Percentiles rank a stretch among this genome's conserved stretches.
These are phyloP conservation scores for Galium porrigens DNA, from an alignment of 305 asterid species.

Conservation along the genomic window DNA sequence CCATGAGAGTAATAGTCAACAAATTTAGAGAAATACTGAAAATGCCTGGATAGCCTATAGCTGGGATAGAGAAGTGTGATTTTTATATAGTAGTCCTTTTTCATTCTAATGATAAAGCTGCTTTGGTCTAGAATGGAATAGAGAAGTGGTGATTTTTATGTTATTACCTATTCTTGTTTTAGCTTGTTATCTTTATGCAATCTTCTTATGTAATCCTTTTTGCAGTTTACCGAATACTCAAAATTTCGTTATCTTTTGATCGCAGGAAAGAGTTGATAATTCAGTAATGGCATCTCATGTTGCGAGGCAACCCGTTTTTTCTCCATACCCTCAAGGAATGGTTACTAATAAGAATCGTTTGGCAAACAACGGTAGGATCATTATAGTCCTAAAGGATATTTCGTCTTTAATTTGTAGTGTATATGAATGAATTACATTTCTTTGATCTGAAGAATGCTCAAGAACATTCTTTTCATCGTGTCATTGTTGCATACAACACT, in stretches of 20 bases:
- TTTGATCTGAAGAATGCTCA: neutral
- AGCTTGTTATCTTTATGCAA: conserved; percentile 11
- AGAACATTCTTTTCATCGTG: neutral
- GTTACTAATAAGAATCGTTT: conserved; percentile 37
- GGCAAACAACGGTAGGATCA: conserved; percentile 38
- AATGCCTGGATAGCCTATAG: neutral
- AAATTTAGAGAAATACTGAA: neutral
- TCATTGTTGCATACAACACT: neutral
- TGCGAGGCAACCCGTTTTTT: conserved; percentile 36
- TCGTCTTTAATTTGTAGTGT: conserved; percentile 9
- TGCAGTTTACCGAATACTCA: conserved; percentile 15
- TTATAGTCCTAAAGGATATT: conserved; percentile 10
- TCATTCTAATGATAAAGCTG: neutral
- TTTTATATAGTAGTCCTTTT: too few species aligned
- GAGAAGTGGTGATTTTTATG: neutral
- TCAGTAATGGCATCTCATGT: conserved; percentile 36
- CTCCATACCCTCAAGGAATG: conserved; percentile 36
- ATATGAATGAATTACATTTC: neutral
- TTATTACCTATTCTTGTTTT: neutral
- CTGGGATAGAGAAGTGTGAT: neutral
- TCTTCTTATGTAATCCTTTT: conserved; percentile 10
- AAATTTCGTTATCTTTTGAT: conserved; percentile 20
- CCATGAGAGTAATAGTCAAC: neutral
- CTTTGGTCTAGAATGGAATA: neutral
- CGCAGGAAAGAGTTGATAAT: conserved; percentile 54